Evolutionary conservation across 306 rosid genomes (phyloP), one percentile per base, ranked within the genome.

Genomic region (Sicyos edulis): DNA sequence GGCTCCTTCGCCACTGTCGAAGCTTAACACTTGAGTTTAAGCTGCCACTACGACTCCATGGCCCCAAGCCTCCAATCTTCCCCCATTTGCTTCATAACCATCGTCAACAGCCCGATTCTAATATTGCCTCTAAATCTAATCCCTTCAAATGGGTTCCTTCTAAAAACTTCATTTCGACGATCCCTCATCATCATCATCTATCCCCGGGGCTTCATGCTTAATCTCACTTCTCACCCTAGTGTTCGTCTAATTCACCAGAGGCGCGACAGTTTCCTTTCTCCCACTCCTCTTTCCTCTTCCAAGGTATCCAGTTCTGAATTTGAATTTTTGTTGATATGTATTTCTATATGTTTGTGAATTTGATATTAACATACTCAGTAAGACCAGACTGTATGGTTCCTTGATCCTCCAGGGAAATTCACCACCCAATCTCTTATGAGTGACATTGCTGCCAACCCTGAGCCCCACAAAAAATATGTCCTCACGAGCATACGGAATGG

Each of bases 1-100:
- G 97, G 99, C 76, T 93, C 99, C 51, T 91, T 87, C 49, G 80
- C 97, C 77, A 93, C 99, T 0, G 99, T 97, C 1, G 97, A 93
- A 80, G 96, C 99, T 55, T 93, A 93, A 65, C 45, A 40, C 45
- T 40, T 6, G 9, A 40, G 97, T 91, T 68, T 95, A 87, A 75
- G 99, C 99, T 68, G 99, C 99, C 17, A 82, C 92, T 75, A 83
- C 9, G 91, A 67, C 95, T 88, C 79, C 91, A 93, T 51, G 99
- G 99, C 10, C 92, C 95, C 76, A 93, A 93, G 72, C 99, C 91
- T 64, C n/a, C n/a, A n/a, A n/a, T n/a, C n/a, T n/a, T n/a, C n/a
- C 99, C 99, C 13, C 99, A 88, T 79, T 72, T 91, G 19, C 37
- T 32, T 32, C 37, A 32, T 32, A 32, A 32, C 2, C 37, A 32